Evolutionary conservation across 108 stramenopile species (phyloP).

Genomic region (Chaetoceros tenuissimus): DNA sequence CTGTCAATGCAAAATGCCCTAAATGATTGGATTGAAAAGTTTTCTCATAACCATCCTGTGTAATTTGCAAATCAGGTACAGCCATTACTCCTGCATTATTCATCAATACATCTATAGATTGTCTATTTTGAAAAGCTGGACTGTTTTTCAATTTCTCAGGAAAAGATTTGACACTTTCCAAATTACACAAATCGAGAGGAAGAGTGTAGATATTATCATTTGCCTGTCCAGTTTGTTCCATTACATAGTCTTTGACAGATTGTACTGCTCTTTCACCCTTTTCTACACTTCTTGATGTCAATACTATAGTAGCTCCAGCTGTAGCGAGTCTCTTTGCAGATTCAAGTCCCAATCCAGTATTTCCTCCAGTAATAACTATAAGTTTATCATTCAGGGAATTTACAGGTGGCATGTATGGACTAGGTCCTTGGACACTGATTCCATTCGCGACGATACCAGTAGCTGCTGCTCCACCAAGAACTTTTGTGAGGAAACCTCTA

Average conservation of each 20-base stretch:
- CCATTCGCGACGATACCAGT: not conserved
- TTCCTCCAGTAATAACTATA: conserved; percentile 70
- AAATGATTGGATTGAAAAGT: conserved; percentile 81
- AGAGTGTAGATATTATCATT: conserved; percentile 36
- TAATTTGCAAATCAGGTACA: conserved; percentile 49
- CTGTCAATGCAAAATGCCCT: conserved; percentile 78
- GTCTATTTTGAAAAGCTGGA: conserved; percentile 9
- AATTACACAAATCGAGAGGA: conserved; percentile 50
- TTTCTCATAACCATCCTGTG: conserved; percentile 75
- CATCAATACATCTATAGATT: conserved; percentile 49
- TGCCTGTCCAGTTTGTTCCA: conserved; percentile 9
- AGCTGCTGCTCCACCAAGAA: not conserved
- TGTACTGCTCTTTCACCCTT: conserved; percentile 54
- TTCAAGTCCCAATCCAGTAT: conserved; percentile 75
- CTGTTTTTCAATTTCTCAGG: conserved; percentile 26
- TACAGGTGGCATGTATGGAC: conserved; percentile 8
- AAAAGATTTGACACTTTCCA: conserved; percentile 50
- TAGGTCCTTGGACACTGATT: not conserved
- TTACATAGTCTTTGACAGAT: conserved; percentile 34
- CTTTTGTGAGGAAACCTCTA: not conserved
- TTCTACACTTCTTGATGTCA: conserved; percentile 39
- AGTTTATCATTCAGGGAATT: conserved; percentile 42
- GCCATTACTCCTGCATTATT: conserved; percentile 93
- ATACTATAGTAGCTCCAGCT: conserved; percentile 72
- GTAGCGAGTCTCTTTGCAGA: conserved; percentile 61